These are phyloP conservation scores for Aphanoascus verrucosus DNA, from an alignment of 2,329 filamentous ascomycete genomes.

Conservation along the genomic window DNA sequence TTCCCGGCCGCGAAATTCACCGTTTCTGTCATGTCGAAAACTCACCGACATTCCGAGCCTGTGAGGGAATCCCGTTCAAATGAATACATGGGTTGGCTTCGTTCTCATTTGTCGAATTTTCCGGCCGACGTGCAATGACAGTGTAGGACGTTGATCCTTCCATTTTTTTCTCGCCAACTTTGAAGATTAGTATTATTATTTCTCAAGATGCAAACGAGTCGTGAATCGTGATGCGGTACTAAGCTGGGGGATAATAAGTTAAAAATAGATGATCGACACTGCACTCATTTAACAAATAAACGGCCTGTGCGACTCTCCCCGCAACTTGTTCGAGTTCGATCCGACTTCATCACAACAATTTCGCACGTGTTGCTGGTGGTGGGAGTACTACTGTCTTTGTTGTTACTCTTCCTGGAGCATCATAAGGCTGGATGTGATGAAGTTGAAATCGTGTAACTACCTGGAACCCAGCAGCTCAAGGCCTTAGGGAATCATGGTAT, in stretches of 20 bases:
- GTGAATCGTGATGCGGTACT: not conserved
- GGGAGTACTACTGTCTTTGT: too few species aligned
- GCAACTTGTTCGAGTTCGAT: not conserved
- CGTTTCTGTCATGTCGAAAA: not conserved
- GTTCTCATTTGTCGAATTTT: too few species aligned
- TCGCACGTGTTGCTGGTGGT: too few species aligned
- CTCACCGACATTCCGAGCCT: not conserved
- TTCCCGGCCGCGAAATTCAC: not conserved
- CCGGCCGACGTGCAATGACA: not conserved
- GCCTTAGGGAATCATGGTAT: not conserved
- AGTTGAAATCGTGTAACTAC: not conserved
- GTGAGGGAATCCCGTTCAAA: too few species aligned
- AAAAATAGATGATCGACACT: slow-evolving; percentile 6
- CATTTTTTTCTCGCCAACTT: not conserved
- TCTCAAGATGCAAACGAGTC: too few species aligned
- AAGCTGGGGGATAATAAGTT: not conserved
- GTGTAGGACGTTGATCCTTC: not conserved
- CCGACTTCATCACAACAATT: not conserved
- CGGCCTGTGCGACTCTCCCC: slow-evolving; percentile 1
- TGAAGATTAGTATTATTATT: too few species aligned
- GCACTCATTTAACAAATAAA: not conserved
- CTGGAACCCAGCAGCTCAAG: not conserved
- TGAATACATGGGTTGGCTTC: too few species aligned
- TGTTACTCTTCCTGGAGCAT: too few species aligned
- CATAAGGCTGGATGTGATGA: too few species aligned